Conservation (phyloP, 73 alveolate genomes). For the Durusdinium trenchii region DNA sequence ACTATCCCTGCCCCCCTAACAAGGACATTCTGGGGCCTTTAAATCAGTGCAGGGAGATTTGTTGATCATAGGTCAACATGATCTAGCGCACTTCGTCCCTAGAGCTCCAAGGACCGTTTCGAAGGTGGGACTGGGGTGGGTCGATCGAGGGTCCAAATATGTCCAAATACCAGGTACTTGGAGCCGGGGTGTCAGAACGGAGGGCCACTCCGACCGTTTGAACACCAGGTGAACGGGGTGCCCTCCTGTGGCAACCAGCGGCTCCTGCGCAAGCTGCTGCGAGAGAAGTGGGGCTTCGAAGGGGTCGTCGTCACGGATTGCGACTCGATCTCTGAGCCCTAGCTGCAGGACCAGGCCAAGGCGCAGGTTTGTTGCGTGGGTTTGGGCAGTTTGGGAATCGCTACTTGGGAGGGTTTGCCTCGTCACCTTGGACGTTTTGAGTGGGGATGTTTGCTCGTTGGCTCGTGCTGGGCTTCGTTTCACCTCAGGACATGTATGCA, state of each 20-base stretch:
- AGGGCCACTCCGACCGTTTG: too few species aligned
- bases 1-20: too few species aligned
- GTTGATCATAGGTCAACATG: too few species aligned
- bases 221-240: constrained; percentile 47
- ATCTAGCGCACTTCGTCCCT: too few species aligned
- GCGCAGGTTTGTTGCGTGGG: background rate
- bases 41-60: too few species aligned
- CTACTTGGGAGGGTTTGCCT: background rate
- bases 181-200: too few species aligned
- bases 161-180: too few species aligned
- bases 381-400: background rate
- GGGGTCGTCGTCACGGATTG: constrained; percentile 88
- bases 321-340: constrained; percentile 72
- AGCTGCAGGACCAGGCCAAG: background rate
- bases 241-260: constrained; percentile 75
- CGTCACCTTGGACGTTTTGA: background rate
- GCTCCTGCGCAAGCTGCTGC: constrained; percentile 28
- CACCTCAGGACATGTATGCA: constrained; percentile 74
- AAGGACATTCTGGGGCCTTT: too few species aligned
- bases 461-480: background rate
- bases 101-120: too few species aligned
- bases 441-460: background rate
- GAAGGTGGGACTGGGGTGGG: too few species aligned
- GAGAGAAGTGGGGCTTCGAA: constrained; percentile 73
- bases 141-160: too few species aligned